phyloP scores from a whole-genome alignment of 164 flowering plant species.

The Aristolochia contorta region DNA sequence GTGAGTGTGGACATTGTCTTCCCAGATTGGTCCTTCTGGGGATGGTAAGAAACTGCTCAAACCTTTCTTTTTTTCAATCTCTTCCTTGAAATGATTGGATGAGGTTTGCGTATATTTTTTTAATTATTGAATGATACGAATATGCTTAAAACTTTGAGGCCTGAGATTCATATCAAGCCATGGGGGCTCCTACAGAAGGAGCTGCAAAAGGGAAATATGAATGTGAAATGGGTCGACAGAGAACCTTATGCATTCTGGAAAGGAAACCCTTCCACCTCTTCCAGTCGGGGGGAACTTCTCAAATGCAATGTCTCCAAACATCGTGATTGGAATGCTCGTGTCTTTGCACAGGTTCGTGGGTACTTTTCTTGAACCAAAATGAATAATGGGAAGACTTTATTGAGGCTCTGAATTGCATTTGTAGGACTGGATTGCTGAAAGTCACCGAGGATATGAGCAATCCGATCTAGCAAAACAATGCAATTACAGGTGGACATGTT shows the following conservation, averaged over 20 bases:
- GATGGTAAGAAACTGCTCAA: neutral
- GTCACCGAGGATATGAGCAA: constrained; percentile 25
- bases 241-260: constrained; percentile 21
- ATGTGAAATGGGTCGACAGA: constrained; percentile 40
- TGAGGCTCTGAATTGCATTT: neutral
- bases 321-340: constrained; percentile 25
- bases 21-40: constrained; percentile 5
- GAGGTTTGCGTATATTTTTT: neutral
- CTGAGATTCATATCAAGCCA: constrained; percentile 54
- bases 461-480: constrained; percentile 49
- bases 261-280: too few relatives aligned
- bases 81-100: neutral
- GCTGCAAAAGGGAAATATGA: constrained; percentile 30
- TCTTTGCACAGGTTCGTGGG: constrained; percentile 24
- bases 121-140: neutral
- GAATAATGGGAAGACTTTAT: too few relatives aligned
- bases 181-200: constrained; percentile 34
- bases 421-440: constrained; percentile 49
- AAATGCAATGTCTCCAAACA: too few relatives aligned
- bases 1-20: neutral
- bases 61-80: neutral
- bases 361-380: neutral
- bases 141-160: constrained; percentile 25
- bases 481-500: constrained; percentile 26
- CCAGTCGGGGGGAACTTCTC: too few relatives aligned